Evolutionary conservation across 805 yeast genomes (phyloP), one percentile per base, ranked within the genome.

Genomic region (Tetrapisispora pingtungensis): DNA sequence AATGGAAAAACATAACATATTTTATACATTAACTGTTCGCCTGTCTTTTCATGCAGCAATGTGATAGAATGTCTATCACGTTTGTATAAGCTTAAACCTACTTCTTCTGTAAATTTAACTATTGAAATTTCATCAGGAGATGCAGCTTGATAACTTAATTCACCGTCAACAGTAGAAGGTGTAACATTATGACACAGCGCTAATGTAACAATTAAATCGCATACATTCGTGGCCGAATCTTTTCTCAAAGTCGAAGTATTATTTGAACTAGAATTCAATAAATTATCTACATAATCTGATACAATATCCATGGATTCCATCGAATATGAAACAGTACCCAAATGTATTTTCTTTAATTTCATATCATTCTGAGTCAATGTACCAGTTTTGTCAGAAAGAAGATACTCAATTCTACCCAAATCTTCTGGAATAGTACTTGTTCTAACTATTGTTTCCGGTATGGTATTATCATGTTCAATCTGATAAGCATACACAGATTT

Each of bases 91-190:
- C 88, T 76, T 31, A 93, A 69, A 0, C 98, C 99, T 26, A 89
- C 90, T 1, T 69, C 61, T 51, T 87, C 94, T 1, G 96, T 84
- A 67, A 87, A 93, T 57, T 82, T 82, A 18, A 93, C 97, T 50
- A 93, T 93, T 24, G 99, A 98, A 53, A 93, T 80, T 61, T 93
- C 99, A 68, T 93, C 99, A 0, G 99, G 99, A 0, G 97, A 89
- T 0, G 97, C 96, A 0, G 98, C 98, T 65, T 93, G 99, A 61
- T 89, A 93, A 1, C 87, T 75, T 14, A 80, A 62, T 45, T 71
- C 79, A 26, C 84, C 86, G 50, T 81, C 85, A 44, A 82, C 93
- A 52, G 78, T 75, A 0, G 95, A 78, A 1, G 99, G 99, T 0
- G 98, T 94, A 26, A 93, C 99, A 53, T 88, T 88, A 64, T 93